These are phyloP conservation scores for Rhizopogon salebrosus DNA, from an alignment of 768 basidiomycete genomes.

Conservation along the genomic window DNA sequence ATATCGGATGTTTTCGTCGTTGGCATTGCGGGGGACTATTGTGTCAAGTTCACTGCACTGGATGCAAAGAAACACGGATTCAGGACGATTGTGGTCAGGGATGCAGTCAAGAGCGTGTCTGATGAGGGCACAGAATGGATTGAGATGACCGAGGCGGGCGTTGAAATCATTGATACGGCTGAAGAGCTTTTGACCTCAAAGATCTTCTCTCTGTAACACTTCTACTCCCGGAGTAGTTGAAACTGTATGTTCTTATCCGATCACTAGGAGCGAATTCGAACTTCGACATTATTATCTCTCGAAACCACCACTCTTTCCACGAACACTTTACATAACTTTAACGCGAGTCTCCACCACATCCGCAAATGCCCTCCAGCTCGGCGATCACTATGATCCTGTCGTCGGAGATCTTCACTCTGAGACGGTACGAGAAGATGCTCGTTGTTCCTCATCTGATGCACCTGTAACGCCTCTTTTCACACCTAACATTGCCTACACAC, in stretches of 20 bases:
- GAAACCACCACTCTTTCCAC: too few species aligned
- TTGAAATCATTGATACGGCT: constrained; percentile 26
- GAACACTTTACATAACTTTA: too few species aligned
- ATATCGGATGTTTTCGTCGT: constrained; percentile 59
- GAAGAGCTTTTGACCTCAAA: constrained; percentile 15
- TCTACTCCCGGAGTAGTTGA: neutral
- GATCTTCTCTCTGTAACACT: neutral
- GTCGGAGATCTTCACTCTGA: too few species aligned
- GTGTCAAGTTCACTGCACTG: constrained; percentile 56
- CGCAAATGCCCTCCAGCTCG: too few species aligned
- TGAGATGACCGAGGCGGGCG: constrained; percentile 30
- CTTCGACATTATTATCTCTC: too few species aligned
- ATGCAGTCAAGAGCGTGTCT: constrained; percentile 41
- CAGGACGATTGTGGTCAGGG: constrained; percentile 44
- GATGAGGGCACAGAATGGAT: constrained; percentile 31
- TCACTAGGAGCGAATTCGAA: neutral
- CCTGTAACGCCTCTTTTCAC: too few species aligned
- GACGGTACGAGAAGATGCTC: too few species aligned
- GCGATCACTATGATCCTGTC: too few species aligned
- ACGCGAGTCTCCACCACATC: too few species aligned
- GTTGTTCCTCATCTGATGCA: too few species aligned
- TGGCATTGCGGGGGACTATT: constrained; percentile 76
- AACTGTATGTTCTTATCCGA: too few species aligned
- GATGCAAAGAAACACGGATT: constrained; percentile 47
- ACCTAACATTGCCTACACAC: too few species aligned